These are phyloP conservation scores for Daldinia sp. DNA, from an alignment of 2,329 filamentous ascomycete genomes.

Conservation along the genomic window DNA sequence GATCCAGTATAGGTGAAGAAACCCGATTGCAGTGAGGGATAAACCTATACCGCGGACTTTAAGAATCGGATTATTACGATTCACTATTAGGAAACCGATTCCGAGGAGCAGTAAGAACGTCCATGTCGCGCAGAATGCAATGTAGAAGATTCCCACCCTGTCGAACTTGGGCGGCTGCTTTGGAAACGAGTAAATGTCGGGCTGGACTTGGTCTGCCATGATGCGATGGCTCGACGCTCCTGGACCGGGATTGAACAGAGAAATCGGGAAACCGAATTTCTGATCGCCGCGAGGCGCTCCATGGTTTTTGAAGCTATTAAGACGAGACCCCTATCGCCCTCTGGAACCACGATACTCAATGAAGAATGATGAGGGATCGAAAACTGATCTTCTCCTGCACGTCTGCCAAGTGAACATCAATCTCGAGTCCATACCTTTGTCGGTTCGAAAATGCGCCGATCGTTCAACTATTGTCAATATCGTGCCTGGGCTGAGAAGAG, in stretches of 20 bases:
- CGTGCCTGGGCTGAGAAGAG: slow-evolving; percentile 3
- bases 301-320: slow-evolving; percentile 24
- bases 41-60: slow-evolving; percentile 53
- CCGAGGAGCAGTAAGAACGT: slow-evolving; percentile 47
- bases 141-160: slow-evolving; percentile 38
- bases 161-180: slow-evolving; percentile 38
- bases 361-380: slow-evolving; percentile 28
- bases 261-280: background rate
- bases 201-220: slow-evolving; percentile 23
- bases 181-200: slow-evolving; percentile 36
- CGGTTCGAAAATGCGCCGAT: slow-evolving; percentile 18
- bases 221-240: slow-evolving; percentile 1
- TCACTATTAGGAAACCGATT: slow-evolving; percentile 47
- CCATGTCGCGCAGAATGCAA: slow-evolving; percentile 38
- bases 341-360: background rate
- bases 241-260: background rate
- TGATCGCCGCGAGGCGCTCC: background rate
- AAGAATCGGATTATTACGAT: slow-evolving; percentile 49
- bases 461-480: slow-evolving; percentile 34
- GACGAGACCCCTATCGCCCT: background rate
- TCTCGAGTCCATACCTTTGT: slow-evolving; percentile 16
- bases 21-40: slow-evolving; percentile 51
- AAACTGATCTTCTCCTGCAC: slow-evolving; percentile 5
- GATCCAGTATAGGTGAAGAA: slow-evolving; percentile 52
- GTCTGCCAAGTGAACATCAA: slow-evolving; percentile 22